Evolutionary conservation across 2,329 filamentous ascomycete species (phyloP).

Genomic region (Emericellopsis cladophorae): DNA sequence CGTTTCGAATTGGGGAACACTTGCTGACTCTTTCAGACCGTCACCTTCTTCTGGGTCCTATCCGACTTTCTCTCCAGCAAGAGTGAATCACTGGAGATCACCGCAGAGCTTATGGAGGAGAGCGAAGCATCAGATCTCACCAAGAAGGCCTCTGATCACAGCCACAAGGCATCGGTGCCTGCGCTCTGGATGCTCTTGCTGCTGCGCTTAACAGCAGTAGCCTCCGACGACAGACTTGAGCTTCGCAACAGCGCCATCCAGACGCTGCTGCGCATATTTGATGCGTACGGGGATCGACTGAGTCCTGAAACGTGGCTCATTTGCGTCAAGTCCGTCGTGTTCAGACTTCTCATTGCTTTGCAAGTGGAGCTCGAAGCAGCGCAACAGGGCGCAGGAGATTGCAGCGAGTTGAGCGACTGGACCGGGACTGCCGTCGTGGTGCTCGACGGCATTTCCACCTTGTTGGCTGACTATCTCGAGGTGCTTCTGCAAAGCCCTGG

Average conservation of each 20-base stretch:
- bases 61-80: conserved; percentile 70
- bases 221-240: conserved; percentile 60
- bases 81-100: conserved; percentile 44
- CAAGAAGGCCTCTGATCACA: conserved; percentile 44
- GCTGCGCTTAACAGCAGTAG: conserved; percentile 56
- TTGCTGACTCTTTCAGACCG: conserved; percentile 40
- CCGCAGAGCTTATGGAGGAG: conserved; percentile 39
- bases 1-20: too few relatives aligned
- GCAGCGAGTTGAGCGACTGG: conserved; percentile 45
- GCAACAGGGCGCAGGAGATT: conserved; percentile 21
- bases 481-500: conserved; percentile 52
- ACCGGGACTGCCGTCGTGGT: conserved; percentile 65
- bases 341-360: conserved; percentile 64
- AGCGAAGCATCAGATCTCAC: conserved; percentile 38
- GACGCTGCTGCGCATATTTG: conserved; percentile 81
- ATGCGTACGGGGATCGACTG: conserved; percentile 76
- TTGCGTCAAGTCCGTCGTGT: conserved; percentile 69
- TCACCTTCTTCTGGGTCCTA: conserved; percentile 92
- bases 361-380: conserved; percentile 37
- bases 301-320: conserved; percentile 70
- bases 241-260: conserved; percentile 81
- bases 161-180: conserved; percentile 49
- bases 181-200: conserved; percentile 71
- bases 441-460: conserved; percentile 56
- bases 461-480: conserved; percentile 67